Evolutionary conservation across 208 protist genomes (phyloP), one percentile per base, ranked within the genome.

Genomic region (Acanthamoeba triangularis): DNA sequence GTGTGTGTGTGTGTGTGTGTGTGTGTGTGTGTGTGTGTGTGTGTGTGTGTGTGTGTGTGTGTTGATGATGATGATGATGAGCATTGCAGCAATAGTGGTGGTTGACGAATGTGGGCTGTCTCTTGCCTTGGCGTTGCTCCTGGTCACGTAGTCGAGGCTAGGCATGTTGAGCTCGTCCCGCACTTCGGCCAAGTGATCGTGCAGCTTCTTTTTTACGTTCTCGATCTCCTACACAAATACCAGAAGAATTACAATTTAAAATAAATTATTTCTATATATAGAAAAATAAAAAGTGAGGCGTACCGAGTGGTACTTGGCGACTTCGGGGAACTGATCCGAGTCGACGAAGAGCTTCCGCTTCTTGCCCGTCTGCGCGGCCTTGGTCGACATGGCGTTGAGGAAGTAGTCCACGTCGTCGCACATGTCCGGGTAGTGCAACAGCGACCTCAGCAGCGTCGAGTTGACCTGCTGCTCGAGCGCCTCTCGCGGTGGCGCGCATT

Each of bases 341-440:
- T 74, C 88, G 37, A 44, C 35, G 67, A 93, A 93, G 47, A 93
- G 88, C 88, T 93, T 59, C 8, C 30, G 28, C 88, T 93, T 93
- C 25, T 93, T 78, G 37, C 88, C 88, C n/a, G 20, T 59, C n/a
- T 47, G 44, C 16, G 88, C 88, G 18, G 88, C 92, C 35, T 44
- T 25, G 28, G 52, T 49, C 28, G 37, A 65, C 72, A 95, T 90
- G 47, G 49, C 33, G 47, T 88, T 49, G 30, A 88, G 25, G 33
- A 95, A 95, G 61, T 65, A 72, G 18, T 84, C 72, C 54, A 90
- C 78, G 33, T 90, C 69, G 33, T 47, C 49, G 25, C 18, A 59
- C 37, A 95, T 82, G 74, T 88, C 78, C 14, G 92, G 92, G 65
- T 65, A 95, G n/a, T 82, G 59, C 30, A 95, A 72, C 6, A 95